Conservation (phyloP, 495 filamentous ascomycete genomes). For the Talaromyces wortmannii region DNA sequence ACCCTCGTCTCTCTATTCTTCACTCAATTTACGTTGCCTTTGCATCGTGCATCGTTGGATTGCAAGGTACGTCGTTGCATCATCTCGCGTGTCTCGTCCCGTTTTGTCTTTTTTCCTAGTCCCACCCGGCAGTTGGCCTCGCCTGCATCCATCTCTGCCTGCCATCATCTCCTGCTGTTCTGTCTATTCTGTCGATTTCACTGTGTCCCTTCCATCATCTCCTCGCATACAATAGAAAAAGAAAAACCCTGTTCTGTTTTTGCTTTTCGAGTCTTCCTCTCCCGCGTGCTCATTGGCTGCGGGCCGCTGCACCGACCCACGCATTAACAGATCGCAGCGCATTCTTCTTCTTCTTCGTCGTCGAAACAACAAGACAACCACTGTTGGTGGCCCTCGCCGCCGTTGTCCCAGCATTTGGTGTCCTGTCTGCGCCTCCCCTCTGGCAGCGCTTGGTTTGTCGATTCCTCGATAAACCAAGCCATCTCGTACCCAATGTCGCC, state of each 20-base stretch:
- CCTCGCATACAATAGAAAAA: too few relatives aligned
- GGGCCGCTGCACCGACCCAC: not conserved
- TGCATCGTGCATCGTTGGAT: not conserved
- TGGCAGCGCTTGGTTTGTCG: not conserved
- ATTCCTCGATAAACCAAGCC: not conserved
- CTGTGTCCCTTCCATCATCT: too few relatives aligned
- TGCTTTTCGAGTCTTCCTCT: not conserved
- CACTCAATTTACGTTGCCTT: not conserved
- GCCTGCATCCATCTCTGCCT: not conserved
- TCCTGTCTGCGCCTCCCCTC: not conserved
- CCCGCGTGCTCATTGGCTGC: not conserved
- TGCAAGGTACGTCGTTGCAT: not conserved
- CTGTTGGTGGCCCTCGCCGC: not conserved
- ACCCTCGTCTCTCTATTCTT: too few relatives aligned
- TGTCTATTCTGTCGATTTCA: not conserved
- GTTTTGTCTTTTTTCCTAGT: conserved; percentile 3
- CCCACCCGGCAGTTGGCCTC: not conserved
- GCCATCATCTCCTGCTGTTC: not conserved
- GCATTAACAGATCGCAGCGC: too few relatives aligned
- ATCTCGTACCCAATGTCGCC: conserved; percentile 24
- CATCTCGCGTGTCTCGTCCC: conserved; percentile 1
- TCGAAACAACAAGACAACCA: too few relatives aligned
- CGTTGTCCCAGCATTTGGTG: not conserved
- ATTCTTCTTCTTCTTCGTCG: too few relatives aligned
- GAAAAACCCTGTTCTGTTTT: too few relatives aligned